Percentiles rank a stretch among this genome's conserved stretches.
These are phyloP conservation scores for Quercus alba DNA, from an alignment of 306 rosid genomes.

Conservation along the genomic window DNA sequence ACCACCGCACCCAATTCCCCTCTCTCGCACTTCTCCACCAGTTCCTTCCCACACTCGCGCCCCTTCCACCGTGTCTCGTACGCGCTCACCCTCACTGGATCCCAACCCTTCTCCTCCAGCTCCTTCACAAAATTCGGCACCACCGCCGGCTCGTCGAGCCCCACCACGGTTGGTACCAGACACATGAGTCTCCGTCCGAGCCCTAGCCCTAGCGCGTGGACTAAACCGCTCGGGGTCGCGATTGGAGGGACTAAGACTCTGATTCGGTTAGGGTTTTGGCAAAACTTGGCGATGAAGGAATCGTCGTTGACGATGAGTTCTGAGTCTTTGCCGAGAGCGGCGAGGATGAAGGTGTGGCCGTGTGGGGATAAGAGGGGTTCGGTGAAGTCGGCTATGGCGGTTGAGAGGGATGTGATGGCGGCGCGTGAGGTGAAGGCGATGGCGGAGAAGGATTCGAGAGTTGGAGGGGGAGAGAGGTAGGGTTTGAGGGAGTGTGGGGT, in stretches of 20 bases:
- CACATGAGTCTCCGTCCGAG: constrained; percentile 45
- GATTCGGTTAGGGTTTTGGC: constrained; percentile 19
- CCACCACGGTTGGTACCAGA: constrained; percentile 54
- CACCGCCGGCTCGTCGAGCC: constrained; percentile 64
- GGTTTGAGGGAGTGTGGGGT: constrained; percentile 40
- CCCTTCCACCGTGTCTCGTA: constrained; percentile 82
- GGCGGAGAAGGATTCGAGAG: constrained; percentile 52
- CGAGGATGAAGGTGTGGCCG: constrained; percentile 45
- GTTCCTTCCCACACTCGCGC: constrained; percentile 43
- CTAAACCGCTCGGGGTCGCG: constrained; percentile 53
- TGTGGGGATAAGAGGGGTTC: constrained; percentile 44
- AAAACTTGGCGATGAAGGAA: constrained; percentile 31
- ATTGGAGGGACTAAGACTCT: constrained; percentile 47
- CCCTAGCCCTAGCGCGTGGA: constrained; percentile 45
- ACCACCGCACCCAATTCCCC: constrained; percentile 53
- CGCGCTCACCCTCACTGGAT: constrained; percentile 49
- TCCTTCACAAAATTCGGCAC: constrained; percentile 59
- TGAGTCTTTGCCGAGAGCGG: constrained; percentile 75
- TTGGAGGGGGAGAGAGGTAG: constrained; percentile 44
- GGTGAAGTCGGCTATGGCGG: constrained; percentile 35
- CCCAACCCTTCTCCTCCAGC: constrained; percentile 44
- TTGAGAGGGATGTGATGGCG: constrained; percentile 45
- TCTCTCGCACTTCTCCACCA: constrained; percentile 40
- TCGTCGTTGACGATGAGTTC: constrained; percentile 43
- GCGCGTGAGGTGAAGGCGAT: constrained; percentile 77